Base-by-base conservation (phyloP, 306 rosid genomes). In the Sicyos edulis region DNA sequence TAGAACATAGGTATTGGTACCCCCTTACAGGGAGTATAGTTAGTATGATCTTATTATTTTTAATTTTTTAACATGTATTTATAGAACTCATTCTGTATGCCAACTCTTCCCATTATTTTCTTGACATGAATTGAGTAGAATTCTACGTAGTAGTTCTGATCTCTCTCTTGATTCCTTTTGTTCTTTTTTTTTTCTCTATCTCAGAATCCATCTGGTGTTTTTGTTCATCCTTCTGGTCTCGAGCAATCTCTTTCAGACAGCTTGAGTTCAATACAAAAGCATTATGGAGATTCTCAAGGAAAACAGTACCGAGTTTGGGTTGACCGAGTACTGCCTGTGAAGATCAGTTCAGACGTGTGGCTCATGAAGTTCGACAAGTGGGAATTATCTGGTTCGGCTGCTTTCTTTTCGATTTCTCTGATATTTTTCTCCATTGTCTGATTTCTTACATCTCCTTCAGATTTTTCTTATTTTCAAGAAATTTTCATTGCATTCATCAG, bases 261-360 rank as follows among this genome's bases (percentile, higher is more conserved):
- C 75, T 0, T 83, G 80, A 77, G 76, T 76, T 21, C 37, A 56
- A 55, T 89, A 71, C 70, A 81, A 74, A 76, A 70, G 47, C 72
- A 42, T 67, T 80, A 87, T 53, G 99, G 99, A 79, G 91, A 93
- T 79, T 78, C 81, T 66, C 84, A 82, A 81, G 99, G 92, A 79
- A 86, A 87, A 78, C 83, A 77, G 56, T 89, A 60, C 61, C 82
- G 88, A 78, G 83, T 80, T 75, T 88, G 87, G 97, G 86, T 89
- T 59, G 97, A 93, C 75, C 77, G 76, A 67, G 81, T 88, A 20
- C 74, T 79, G 67, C 73, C 95, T 50, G 69, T 81, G 19, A 78
- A 81, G 75, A 79, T 89, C 68, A 64, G 88, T 78, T 61, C 91
- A 4, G 82, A 78, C 61, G 71, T 85, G 32, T 91, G 95, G 99